Conservation (phyloP, 2,329 filamentous ascomycete genomes). For the Bipolaris cookei region DNA sequence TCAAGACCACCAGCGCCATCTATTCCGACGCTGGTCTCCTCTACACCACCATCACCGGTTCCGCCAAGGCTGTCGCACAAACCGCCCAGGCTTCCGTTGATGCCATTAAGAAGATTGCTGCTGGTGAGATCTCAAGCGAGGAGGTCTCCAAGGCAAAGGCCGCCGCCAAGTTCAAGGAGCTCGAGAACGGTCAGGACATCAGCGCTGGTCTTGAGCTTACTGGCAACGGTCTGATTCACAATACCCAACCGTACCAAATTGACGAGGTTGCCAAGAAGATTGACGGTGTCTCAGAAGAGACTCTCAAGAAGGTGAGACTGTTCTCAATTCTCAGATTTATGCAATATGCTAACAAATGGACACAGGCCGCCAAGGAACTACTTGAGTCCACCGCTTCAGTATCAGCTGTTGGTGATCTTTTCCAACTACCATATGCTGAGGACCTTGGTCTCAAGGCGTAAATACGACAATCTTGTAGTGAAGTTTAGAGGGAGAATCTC, state of each 20-base stretch:
- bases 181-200: slow-evolving; percentile 81
- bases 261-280: slow-evolving; percentile 78
- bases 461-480: slow-evolving; percentile 51
- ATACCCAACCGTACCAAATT: slow-evolving; percentile 82
- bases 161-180: slow-evolving; percentile 88
- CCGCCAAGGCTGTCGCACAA: slow-evolving; percentile 73
- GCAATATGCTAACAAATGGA: not conserved
- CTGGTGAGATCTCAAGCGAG: slow-evolving; percentile 78
- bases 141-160: slow-evolving; percentile 90
- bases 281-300: slow-evolving; percentile 80
- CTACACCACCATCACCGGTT: slow-evolving; percentile 78
- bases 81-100: slow-evolving; percentile 80
- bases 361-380: slow-evolving; percentile 83
- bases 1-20: slow-evolving; percentile 76
- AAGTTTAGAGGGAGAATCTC: slow-evolving; percentile 40
- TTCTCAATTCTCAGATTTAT: slow-evolving; percentile 60
- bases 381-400: slow-evolving; percentile 89
- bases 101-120: slow-evolving; percentile 79
- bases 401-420: slow-evolving; percentile 88
- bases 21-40: slow-evolving; percentile 97
- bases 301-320: slow-evolving; percentile 66
- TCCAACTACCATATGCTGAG: slow-evolving; percentile 88
- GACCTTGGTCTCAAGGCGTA: slow-evolving; percentile 96
- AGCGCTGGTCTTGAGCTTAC: slow-evolving; percentile 80
- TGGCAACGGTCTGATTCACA: slow-evolving; percentile 81